These are phyloP conservation scores for Kazachstania martiniae DNA, from an alignment of 805 yeast species.

Conservation along the genomic window DNA sequence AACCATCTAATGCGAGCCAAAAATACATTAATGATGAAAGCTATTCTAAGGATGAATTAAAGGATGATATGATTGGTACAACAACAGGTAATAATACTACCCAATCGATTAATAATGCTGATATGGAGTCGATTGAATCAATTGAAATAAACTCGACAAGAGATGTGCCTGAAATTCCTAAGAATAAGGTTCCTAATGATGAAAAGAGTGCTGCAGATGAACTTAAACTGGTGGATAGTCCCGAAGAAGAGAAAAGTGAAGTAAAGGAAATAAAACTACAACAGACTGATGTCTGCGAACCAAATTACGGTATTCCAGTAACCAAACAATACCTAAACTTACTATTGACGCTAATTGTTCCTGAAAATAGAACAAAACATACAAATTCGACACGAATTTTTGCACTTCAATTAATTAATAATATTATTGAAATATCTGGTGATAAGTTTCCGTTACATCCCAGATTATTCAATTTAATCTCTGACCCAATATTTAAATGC, in stretches of 20 bases:
- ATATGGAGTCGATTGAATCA: neutral
- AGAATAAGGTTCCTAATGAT: neutral
- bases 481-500: constrained; percentile 80
- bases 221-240: constrained; percentile 2
- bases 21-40: constrained; percentile 16
- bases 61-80: constrained; percentile 14
- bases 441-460: constrained; percentile 47
- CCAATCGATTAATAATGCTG: too few relatives aligned
- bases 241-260: constrained; percentile 1
- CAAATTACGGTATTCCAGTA: constrained; percentile 61
- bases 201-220: constrained; percentile 4
- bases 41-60: constrained; percentile 10
- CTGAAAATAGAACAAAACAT: constrained; percentile 72
- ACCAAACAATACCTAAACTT: constrained; percentile 68
- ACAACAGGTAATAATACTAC: too few relatives aligned
- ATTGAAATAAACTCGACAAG: neutral
- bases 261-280: constrained; percentile 6
- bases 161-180: neutral
- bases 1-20: constrained; percentile 5
- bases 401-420: constrained; percentile 64
- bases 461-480: constrained; percentile 51
- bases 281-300: constrained; percentile 12
- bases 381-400: constrained; percentile 80
- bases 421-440: constrained; percentile 78
- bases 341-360: constrained; percentile 68